Conservation (phyloP, 169 alveolate species). For the Plasmodium reichenowi region DNA sequence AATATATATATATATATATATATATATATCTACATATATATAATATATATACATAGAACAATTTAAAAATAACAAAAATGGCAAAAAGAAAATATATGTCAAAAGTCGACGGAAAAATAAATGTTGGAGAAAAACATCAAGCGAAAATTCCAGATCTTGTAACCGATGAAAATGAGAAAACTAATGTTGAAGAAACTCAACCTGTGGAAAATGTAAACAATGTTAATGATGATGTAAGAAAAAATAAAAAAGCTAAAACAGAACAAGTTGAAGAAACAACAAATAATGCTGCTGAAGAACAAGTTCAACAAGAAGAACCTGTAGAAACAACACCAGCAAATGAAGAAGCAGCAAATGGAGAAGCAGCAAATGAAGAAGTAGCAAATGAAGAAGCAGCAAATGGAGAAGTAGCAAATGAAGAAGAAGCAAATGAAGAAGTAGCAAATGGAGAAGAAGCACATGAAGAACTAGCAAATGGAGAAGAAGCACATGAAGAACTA, state of each 20-base stretch:
- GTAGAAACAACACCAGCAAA: neutral
- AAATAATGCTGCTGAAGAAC: neutral
- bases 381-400: neutral
- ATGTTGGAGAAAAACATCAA: slow-evolving; percentile 66
- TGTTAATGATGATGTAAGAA: neutral
- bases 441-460: neutral
- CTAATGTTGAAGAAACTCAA: neutral
- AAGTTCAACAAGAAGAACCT: neutral
- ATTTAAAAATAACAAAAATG: slow-evolving; percentile 5
- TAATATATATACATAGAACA: neutral
- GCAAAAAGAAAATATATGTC: slow-evolving; percentile 75
- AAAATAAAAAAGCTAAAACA: slow-evolving; percentile 22
- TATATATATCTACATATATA: neutral
- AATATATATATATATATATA: neutral
- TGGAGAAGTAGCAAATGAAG: too few species aligned
- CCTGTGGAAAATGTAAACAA: neutral
- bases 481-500: neutral
- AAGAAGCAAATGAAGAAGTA: neutral
- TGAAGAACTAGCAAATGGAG: neutral
- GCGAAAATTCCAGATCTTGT: slow-evolving; percentile 59
- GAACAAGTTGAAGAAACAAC: slow-evolving; percentile 19
- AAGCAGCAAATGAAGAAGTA: neutral
- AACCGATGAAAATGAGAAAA: slow-evolving; percentile 24
- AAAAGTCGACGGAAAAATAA: slow-evolving; percentile 67
- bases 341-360: neutral